Base-by-base conservation (phyloP, 345 rosid species). In the Trapa incisa region DNA sequence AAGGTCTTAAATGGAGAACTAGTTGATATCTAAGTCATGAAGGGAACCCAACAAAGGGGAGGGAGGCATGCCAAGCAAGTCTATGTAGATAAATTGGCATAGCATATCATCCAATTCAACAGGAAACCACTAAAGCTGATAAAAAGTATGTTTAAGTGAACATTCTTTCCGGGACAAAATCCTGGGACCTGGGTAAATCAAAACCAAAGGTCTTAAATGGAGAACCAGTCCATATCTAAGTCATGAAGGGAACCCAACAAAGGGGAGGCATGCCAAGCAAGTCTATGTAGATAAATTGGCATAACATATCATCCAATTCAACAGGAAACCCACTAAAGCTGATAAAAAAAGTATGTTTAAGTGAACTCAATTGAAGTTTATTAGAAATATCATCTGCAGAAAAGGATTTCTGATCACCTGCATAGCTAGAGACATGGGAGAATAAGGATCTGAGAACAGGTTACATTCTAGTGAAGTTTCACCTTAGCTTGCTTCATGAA, bases 401-500 rank as follows among this genome's bases (percentile, higher is more conserved):
- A 45, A 7, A 45, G 5, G 5, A 13, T 14, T 16, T 13, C 54
- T 2, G 14, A 50, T 50, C n/a, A 13, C n/a, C n/a, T 3, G 5
- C 17, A 16, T 16, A 14, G 0, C 54, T 3, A 11, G 17, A 4
- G n/a, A 50, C 16, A 16, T 14, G 14, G n/a, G 54, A 16, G 16
- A 50, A 5, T 50, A 50, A 16, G 16, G 22, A 50, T 7, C 61
- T 4, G 35, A 22, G 11, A 57, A 33, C 37, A 22, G 60, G 5
- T 35, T n/a, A 58, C 35, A 0, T 3, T 37, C 37, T 6, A 43
- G 56, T 0, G 3, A 17, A 37, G 17, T 66, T 68, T 67, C 68
- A 90, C 97, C 94, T 90, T 93, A 47, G 86, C 84, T 70, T 77
- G 80, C 79, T 83, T 90, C 84, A 73, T 84, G 68, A 93, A 81